Percentiles rank a stretch among this genome's conserved stretches.
These are phyloP conservation scores for Ophiocordyceps camponoti-leonardi DNA, from an alignment of 2,329 filamentous ascomycete species.

Conservation along the genomic window DNA sequence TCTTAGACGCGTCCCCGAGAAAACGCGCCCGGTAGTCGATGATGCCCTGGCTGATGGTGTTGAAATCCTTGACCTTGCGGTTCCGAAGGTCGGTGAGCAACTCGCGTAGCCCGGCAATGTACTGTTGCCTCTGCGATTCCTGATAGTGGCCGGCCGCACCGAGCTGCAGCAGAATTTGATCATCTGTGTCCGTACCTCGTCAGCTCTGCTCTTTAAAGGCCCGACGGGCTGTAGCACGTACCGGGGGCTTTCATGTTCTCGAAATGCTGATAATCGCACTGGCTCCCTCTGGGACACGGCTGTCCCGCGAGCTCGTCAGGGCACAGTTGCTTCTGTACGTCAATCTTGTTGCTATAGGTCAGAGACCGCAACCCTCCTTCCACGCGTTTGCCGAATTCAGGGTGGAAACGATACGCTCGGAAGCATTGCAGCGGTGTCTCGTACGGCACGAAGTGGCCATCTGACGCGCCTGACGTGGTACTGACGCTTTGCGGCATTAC, in stretches of 20 bases:
- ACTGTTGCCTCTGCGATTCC: conserved; percentile 41
- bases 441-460: conserved; percentile 40
- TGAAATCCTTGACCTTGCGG: conserved; percentile 46
- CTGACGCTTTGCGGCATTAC: neutral
- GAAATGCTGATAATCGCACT: conserved; percentile 71
- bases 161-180: conserved; percentile 55
- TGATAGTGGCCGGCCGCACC: conserved; percentile 48
- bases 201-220: conserved; percentile 24
- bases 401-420: conserved; percentile 80
- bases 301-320: conserved; percentile 54
- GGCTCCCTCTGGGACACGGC: conserved; percentile 50
- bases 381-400: conserved; percentile 51
- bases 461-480: neutral
- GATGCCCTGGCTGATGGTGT: conserved; percentile 48
- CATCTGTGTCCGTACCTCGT: conserved; percentile 37
- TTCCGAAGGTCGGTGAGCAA: conserved; percentile 42
- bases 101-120: conserved; percentile 43
- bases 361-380: conserved; percentile 68
- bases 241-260: conserved; percentile 19
- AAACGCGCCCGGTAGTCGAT: conserved; percentile 49
- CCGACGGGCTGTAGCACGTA: conserved; percentile 8
- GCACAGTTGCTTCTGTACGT: conserved; percentile 58
- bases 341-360: conserved; percentile 86
- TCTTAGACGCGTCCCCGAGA: conserved; percentile 44
- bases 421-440: conserved; percentile 70